Base-by-base conservation (phyloP, 1,139 yeast genomes). In the Lodderomyces elongisporus region DNA sequence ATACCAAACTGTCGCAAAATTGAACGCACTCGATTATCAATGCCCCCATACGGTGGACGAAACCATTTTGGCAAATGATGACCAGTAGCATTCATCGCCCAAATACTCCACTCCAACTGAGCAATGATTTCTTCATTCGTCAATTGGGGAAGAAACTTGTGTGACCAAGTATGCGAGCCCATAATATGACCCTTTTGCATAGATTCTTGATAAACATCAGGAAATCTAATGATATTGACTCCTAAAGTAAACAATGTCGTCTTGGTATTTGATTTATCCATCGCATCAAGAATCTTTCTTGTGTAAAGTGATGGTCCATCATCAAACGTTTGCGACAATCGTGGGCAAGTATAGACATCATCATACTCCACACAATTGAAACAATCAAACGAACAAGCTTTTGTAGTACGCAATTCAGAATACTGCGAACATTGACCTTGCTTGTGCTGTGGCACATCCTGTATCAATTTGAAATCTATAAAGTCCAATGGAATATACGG, bases 31-130 rank as follows among this genome's bases (percentile, higher is more conserved):
- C 97, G 65, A 53, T 87, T 81, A 58, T 89, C 98, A 30, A 85
- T 69, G 0, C 95, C 96, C 1, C 97, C 97, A 55, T 85, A 89
- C 0, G 98, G 98, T 0, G 98, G 98, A 41, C 98, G 70, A 56
- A 85, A 89, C 83, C 91, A 91, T 49, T 82, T 81, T 10, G 97
- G 97, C n/a, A 85, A 55, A 48, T 88, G 91, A 15, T 79, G 69
- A 0, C 87, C 84, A 0, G 97, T 88, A 3, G 96, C 96, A 59
- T 91, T 88, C 93, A 88, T 85, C 4, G 96, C 96, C 97, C 97
- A 89, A 25, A 88, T 78, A 2, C 94, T 82, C 98, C 97, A 89
- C 58, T 89, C 81, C 30, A 89, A 62, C 54, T 89, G 96, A 0
- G 96, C 95, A 39, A 84, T 78, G 14, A 89, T 76, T 42, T 85